Percentiles rank a stretch among this genome's conserved stretches.
Evolutionary conservation across 257 asterid species (phyloP).

Genomic region (Nicotiana obtusifolia): DNA sequence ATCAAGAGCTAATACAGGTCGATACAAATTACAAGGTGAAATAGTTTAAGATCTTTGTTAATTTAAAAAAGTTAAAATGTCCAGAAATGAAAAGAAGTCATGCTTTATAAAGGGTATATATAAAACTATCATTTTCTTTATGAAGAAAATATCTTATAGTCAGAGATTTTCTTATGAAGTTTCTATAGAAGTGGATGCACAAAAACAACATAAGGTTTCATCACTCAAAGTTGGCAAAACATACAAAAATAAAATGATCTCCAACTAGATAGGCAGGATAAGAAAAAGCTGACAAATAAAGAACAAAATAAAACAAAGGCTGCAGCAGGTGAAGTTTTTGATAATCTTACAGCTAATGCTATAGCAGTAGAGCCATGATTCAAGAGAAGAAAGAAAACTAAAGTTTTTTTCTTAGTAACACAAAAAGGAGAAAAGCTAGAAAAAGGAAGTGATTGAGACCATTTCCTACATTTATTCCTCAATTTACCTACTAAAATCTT

Average conservation of each 20-base stretch:
- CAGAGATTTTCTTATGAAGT: neutral
- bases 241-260: constrained; percentile 17
- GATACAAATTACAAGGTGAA: neutral
- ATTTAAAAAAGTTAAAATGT: neutral
- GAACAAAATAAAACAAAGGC: constrained; percentile 25
- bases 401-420: neutral
- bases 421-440: constrained; percentile 12
- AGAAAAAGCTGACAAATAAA: constrained; percentile 42
- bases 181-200: neutral
- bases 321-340: constrained; percentile 33
- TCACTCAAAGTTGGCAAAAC: constrained; percentile 41
- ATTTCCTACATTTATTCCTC: constrained; percentile 26
- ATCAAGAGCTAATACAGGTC: neutral
- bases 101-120: neutral
- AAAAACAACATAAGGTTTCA: constrained; percentile 30
- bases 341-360: constrained; percentile 41
- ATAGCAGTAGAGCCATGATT: constrained; percentile 38
- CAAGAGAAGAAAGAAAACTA: constrained; percentile 30
- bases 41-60: neutral
- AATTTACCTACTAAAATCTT: constrained; percentile 18
- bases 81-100: neutral
- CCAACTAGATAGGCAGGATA: constrained; percentile 33
- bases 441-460: constrained; percentile 29
- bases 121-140: neutral
- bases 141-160: neutral